phyloP scores from a whole-genome alignment of 1,284 basidiomycete species.

The Malassezia restricta region DNA sequence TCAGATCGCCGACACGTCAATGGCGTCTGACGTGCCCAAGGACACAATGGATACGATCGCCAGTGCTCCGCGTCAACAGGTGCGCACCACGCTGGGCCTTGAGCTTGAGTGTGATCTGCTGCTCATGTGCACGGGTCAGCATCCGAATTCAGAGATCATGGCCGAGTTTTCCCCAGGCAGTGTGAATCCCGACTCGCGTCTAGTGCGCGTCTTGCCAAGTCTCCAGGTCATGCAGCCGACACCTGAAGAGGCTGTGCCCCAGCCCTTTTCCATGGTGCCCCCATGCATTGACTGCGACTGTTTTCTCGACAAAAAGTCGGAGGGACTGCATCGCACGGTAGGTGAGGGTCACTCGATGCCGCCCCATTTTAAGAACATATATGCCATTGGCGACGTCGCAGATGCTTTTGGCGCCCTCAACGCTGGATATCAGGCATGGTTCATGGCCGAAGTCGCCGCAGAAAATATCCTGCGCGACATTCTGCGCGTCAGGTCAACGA shows the following conservation, averaged over 20 bases:
- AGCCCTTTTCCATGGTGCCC: slow-evolving; percentile 28
- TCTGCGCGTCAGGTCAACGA: slow-evolving; percentile 6
- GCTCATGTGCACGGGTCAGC: slow-evolving; percentile 43
- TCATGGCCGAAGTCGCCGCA: slow-evolving; percentile 40
- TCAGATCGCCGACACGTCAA: slow-evolving; percentile 6
- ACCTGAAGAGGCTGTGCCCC: slow-evolving; percentile 26
- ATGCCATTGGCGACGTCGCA: slow-evolving; percentile 42
- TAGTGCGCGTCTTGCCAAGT: slow-evolving; percentile 31
- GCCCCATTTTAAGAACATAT: slow-evolving; percentile 27
- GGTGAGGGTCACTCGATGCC: slow-evolving; percentile 6
- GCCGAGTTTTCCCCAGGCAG: slow-evolving; percentile 31
- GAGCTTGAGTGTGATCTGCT: slow-evolving; percentile 39
- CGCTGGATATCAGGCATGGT: slow-evolving; percentile 45
- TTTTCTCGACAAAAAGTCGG: slow-evolving; percentile 40
- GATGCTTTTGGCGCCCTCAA: slow-evolving; percentile 45
- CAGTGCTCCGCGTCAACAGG: slow-evolving; percentile 4
- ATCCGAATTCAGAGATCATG: slow-evolving; percentile 40
- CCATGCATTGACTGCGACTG: slow-evolving; percentile 45
- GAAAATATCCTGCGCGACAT: slow-evolving; percentile 40
- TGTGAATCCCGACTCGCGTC: slow-evolving; percentile 32
- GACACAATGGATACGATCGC: slow-evolving; percentile 1
- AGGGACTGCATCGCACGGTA: slow-evolving; percentile 9
- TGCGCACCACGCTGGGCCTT: slow-evolving; percentile 39
- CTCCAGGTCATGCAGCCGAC: slow-evolving; percentile 37
- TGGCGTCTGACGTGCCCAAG: background rate